Percentiles rank a stretch among this genome's conserved stretches.
Evolutionary conservation across 495 filamentous ascomycete species (phyloP).

Genomic region (Beverwykella pulmonaria): DNA sequence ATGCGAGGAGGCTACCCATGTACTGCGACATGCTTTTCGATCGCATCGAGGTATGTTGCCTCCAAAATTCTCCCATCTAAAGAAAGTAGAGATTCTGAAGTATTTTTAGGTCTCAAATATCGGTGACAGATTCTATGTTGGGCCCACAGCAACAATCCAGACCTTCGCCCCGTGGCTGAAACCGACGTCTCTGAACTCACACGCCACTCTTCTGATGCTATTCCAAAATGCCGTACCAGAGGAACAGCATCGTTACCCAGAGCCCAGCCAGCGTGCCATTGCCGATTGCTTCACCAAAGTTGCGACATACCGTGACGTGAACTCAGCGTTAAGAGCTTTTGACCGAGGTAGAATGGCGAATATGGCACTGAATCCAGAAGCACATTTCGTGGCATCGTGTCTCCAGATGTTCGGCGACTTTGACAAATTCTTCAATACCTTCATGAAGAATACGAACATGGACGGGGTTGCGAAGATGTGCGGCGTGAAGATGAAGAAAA

Average conservation of each 20-base stretch:
- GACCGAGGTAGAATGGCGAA: not conserved
- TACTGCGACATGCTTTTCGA: conserved; percentile 27
- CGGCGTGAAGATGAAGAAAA: conserved; percentile 22
- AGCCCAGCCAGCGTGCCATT: too few relatives aligned
- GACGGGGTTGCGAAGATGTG: not conserved
- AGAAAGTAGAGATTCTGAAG: too few relatives aligned
- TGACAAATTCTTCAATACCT: conserved; percentile 1
- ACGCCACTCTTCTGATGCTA: conserved; percentile 42
- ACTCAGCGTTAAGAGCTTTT: too few relatives aligned
- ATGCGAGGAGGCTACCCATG: conserved; percentile 20
- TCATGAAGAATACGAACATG: not conserved
- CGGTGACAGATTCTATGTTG: conserved; percentile 35
- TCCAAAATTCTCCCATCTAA: too few relatives aligned
- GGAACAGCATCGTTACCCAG: not conserved
- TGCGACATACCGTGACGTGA: too few relatives aligned
- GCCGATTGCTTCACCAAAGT: too few relatives aligned
- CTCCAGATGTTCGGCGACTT: conserved; percentile 8
- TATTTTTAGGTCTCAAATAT: conserved; percentile 46
- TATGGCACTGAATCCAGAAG: not conserved
- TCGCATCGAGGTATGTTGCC: conserved; percentile 43
- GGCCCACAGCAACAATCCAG: conserved; percentile 9
- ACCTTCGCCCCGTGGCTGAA: conserved; percentile 36
- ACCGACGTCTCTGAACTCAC: conserved; percentile 26
- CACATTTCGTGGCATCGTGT: not conserved
- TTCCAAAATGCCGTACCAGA: conserved; percentile 41